Base-by-base conservation (phyloP, 2,329 filamentous ascomycete species). In the Knoxdaviesia capensis region DNA sequence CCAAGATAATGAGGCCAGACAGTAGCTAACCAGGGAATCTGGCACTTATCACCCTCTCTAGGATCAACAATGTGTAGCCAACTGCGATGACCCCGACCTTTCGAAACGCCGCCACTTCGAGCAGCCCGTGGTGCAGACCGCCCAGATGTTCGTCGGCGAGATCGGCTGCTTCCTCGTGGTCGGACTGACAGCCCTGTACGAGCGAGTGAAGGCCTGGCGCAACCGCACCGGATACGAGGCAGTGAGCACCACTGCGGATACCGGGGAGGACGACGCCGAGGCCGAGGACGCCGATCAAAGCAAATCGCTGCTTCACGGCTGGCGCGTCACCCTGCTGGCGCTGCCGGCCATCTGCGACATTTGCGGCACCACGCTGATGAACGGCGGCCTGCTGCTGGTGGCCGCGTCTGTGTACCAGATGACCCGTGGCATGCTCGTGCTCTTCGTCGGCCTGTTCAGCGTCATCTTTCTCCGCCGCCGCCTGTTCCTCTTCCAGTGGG, bases 321-420 rank as follows among this genome's bases (percentile, higher is more conserved):
- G 66, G 59, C 78, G 73, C 47, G 68, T 94, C 20, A 53, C 80
- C 4, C 60, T 96, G 31, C 71, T 98, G 42, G 79, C 86, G 6
- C 64, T 93, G 7, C 90, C 90, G 1, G 83, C 90, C 36, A 80
- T 86, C 54, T 94, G 87, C 61, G 90, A 98, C 56, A 94, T 96
- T 48, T 76, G 82, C 29, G 90, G 85, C 39, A 98, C 90, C 5
- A 98, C 90, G 4, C 71, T 96, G 43, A 96, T 98, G 87, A 98
- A 98, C 54, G 82, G 85, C 5, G 90, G 90, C 4, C 68, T 98
- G 49, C 69, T 96, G 40, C 87, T 96, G 56, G 87, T 96, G 29
- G 90, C 84, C 8, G 85, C 90, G 1, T 92, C 84, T 46, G 94
- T 98, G 54, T 98, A 94, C 61, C 90, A 98, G 62, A 98, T 98